phyloP scores from a whole-genome alignment of 2,329 filamentous ascomycete genomes.

The Chrysoporthe deuterocubensis region DNA sequence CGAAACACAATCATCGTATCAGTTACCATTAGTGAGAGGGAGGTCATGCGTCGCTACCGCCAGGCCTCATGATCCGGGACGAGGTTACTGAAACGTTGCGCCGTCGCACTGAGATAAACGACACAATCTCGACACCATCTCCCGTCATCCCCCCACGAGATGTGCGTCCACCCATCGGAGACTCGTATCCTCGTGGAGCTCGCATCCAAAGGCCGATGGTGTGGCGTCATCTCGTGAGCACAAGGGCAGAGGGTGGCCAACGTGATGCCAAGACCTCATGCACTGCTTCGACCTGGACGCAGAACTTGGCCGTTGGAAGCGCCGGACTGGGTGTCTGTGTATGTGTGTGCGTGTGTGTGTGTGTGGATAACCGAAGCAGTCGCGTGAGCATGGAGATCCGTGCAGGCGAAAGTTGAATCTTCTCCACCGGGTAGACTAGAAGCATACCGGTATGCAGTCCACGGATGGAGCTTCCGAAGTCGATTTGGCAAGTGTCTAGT shows the following conservation, averaged over 20 bases:
- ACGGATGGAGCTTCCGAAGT: conserved; percentile 18
- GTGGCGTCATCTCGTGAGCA: not conserved
- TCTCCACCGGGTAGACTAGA: not conserved
- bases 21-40: not conserved
- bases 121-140: conserved; percentile 1
- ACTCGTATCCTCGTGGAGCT: not conserved
- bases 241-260: not conserved
- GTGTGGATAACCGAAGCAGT: not conserved
- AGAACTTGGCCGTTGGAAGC: not conserved
- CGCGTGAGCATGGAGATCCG: not conserved
- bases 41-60: not conserved
- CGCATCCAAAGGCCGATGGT: not conserved
- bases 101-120: not conserved
- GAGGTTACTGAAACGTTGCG: not conserved
- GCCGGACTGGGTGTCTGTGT: not conserved
- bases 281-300: not conserved
- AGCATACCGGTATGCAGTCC: not conserved
- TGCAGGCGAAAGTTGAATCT: not conserved
- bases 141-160: not conserved
- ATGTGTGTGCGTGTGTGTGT: not conserved
- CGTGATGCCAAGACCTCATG: not conserved
- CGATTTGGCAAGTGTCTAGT: conserved; percentile 1
- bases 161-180: conserved; percentile 2
- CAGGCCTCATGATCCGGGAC: not conserved
- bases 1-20: not conserved